phyloP scores from a whole-genome alignment of 116 monocot genomes.

The Papilionanthe hybrid region DNA sequence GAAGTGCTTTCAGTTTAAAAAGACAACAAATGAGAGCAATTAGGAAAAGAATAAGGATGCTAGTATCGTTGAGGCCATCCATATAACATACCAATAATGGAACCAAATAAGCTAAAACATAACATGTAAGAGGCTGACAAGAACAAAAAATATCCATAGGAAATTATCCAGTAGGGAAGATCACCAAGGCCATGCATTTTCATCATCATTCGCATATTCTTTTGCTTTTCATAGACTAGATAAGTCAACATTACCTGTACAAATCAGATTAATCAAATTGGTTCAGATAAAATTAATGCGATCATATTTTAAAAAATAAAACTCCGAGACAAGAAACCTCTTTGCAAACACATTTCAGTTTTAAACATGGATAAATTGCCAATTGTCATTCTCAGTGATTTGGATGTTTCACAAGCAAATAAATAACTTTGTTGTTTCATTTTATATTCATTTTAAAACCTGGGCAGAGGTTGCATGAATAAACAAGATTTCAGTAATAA shows the following conservation, averaged over 20 bases:
- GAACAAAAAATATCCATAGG: conserved; percentile 38
- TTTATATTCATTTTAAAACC: not conserved
- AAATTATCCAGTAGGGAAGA: conserved; percentile 39
- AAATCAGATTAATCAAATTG: not conserved
- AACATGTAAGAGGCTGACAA: conserved; percentile 30
- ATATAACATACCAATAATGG: conserved; percentile 14
- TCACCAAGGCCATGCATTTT: conserved; percentile 58
- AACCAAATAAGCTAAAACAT: conserved; percentile 18
- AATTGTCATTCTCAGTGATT: no score
- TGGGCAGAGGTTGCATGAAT: not conserved
- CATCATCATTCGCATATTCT: conserved; percentile 41
- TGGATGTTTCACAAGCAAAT: no score
- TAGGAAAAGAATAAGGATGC: not conserved
- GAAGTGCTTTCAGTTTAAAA: not conserved
- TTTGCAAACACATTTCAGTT: no score
- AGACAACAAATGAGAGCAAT: not conserved
- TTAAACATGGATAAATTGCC: no score
- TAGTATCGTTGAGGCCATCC: not conserved
- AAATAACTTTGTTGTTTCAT: not conserved
- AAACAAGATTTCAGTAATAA: not conserved
- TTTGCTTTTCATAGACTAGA: conserved; percentile 50
- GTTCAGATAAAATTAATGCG: no score
- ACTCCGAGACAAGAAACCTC: no score
- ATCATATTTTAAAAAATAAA: not conserved
- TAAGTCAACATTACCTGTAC: conserved; percentile 39